A percentile compares a stretch with the other conserved stretches of the same genome.
phyloP scores from a whole-genome alignment of 2,329 filamentous ascomycete genomes.

The Byssoonygena ceratinophila region DNA sequence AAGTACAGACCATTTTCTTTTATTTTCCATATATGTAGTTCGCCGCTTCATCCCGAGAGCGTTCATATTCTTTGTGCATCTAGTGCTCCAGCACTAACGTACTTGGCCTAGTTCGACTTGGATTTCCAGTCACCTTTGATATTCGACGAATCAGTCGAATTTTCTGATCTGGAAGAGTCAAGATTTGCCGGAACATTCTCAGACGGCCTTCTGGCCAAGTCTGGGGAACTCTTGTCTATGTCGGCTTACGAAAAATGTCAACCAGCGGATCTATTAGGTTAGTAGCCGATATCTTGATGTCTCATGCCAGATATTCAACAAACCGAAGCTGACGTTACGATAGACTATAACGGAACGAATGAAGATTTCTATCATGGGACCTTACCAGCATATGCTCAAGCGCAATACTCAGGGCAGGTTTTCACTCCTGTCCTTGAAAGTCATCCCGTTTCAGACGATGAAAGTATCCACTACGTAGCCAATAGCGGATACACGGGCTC shows the following conservation, averaged over 20 bases:
- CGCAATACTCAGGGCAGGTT: conserved; percentile 32
- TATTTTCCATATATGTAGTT: conserved; percentile 1
- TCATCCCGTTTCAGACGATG: conserved; percentile 33
- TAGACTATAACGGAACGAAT: conserved; percentile 29
- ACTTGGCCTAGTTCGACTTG: conserved; percentile 29
- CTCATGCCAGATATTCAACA: neutral
- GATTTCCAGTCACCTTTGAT: conserved; percentile 40
- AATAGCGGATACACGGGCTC: conserved; percentile 29
- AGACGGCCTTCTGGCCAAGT: conserved; percentile 45
- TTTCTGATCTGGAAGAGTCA: conserved; percentile 38
- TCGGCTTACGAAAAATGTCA: conserved; percentile 70
- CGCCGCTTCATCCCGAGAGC: neutral
- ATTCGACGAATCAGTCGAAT: conserved; percentile 39
- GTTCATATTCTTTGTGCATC: neutral
- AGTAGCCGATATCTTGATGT: conserved; percentile 40
- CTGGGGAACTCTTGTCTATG: conserved; percentile 61
- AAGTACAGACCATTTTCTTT: conserved; percentile 23
- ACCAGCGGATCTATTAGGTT: conserved; percentile 70
- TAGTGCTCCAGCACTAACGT: neutral
- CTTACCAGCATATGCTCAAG: conserved; percentile 25
- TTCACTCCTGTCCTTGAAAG: conserved; percentile 35
- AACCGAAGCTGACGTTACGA: conserved; percentile 9
- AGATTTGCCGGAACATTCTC: conserved; percentile 37
- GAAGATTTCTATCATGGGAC: conserved; percentile 3
- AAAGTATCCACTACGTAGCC: conserved; percentile 32